Base-by-base conservation (phyloP, 2,329 filamentous ascomycete species). In the Colletotrichum euphorbiae region DNA sequence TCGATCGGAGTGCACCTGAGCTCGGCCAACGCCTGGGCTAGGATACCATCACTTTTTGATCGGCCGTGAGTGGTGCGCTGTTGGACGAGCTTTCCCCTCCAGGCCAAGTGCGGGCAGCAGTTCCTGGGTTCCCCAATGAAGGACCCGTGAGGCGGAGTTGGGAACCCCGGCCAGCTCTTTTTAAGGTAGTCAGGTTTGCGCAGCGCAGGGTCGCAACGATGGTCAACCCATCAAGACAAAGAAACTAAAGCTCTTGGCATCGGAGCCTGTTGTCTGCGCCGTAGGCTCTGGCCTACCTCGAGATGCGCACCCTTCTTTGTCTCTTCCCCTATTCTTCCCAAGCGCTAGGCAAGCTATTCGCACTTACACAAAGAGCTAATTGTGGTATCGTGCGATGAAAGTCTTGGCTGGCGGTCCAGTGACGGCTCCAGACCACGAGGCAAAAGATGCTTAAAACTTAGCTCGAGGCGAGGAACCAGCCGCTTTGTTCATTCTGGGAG, bases 101-200 rank as follows among this genome's bases (percentile, higher is more conserved):
- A 24, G 24, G 24, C 24, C 28, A 28, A 28, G 28, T 28, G 28
- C 28, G 13, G 24, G 24, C 4, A n/a, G 51, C 28, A 36, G 31
- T 15, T 38, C 19, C 45, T 24, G 4, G 45, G 45, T 46, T 24
- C n/a, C 55, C 55, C 57, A 33, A 33, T 40, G 48, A 43, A 62
- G 59, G 59, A 62, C 48, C 59, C 59, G 48, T 15, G 59, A 36
- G 59, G 59, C 59, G 59, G 59, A 62, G 59, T 40, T 51, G 19
- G 45, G 21, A 19, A 58, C 45, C 19, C 28, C 12, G 17, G 40
- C 21, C 21, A 6, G 17, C 15, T 50, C 9, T 24, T 50, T n/a
- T n/a, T n/a, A n/a, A n/a, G 54, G 45, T 33, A 36, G 48, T 56
- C 52, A 4, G 24, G 28, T n/a, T 24, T 33, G 17, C 17, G 42